Conservation (phyloP, 768 basidiomycete genomes). For the Obba rivulosa region DNA sequence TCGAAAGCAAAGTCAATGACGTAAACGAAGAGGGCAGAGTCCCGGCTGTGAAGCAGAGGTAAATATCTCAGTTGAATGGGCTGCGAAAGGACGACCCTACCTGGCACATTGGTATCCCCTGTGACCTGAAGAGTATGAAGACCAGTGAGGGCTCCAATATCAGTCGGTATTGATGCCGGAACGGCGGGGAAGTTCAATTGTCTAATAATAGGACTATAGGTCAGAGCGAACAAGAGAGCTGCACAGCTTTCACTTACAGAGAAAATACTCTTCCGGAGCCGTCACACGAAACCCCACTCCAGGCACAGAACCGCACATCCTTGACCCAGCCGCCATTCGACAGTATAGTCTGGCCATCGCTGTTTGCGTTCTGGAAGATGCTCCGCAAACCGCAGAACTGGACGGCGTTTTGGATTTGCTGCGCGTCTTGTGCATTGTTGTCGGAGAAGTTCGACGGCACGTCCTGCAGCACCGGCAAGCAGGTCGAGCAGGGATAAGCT, state of each 20-base stretch:
- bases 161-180: slow-evolving; percentile 37
- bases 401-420: slow-evolving; percentile 29
- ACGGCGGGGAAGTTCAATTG: slow-evolving; percentile 41
- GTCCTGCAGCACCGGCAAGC: slow-evolving; percentile 34
- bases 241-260: slow-evolving; percentile 29
- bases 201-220: slow-evolving; percentile 18
- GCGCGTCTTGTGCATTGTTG: slow-evolving; percentile 28
- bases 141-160: slow-evolving; percentile 34
- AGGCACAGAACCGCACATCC: slow-evolving; percentile 40
- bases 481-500: slow-evolving; percentile 42
- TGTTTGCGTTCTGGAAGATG: slow-evolving; percentile 34
- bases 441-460: slow-evolving; percentile 31
- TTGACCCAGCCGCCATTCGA: slow-evolving; percentile 40
- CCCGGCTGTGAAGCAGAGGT: slow-evolving; percentile 31
- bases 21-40: slow-evolving; percentile 34
- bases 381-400: slow-evolving; percentile 46
- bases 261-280: slow-evolving; percentile 33
- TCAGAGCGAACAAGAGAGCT: slow-evolving; percentile 4
- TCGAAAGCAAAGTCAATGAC: slow-evolving; percentile 31
- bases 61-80: neutral
- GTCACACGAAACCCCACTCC: slow-evolving; percentile 43
- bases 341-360: slow-evolving; percentile 33
- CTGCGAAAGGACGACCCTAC: slow-evolving; percentile 20
- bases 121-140: slow-evolving; percentile 34
- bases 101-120: slow-evolving; percentile 37